A percentile compares a stretch with the other conserved stretches of the same genome.
Evolutionary conservation across 1,284 basidiomycete genomes (phyloP).

Genomic region (Bjerkandera adusta): DNA sequence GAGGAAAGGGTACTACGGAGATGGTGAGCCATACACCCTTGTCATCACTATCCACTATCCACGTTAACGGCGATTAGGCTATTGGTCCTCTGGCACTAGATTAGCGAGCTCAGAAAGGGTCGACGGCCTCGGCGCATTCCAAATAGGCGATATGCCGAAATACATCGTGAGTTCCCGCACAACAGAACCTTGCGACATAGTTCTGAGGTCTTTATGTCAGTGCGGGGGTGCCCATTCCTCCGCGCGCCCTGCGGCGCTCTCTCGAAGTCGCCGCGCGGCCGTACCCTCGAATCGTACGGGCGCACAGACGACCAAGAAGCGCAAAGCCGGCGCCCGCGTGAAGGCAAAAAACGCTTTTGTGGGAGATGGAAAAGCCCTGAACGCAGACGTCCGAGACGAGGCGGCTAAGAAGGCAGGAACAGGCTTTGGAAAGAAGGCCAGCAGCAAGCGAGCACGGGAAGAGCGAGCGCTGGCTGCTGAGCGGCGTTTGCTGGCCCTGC

Average conservation of each 20-base stretch:
- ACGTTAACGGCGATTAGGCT: slow-evolving; percentile 37
- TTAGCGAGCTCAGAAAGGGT: slow-evolving; percentile 60
- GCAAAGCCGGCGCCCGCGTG: slow-evolving; percentile 69
- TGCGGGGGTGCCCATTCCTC: slow-evolving; percentile 79
- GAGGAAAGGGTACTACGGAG: slow-evolving; percentile 72
- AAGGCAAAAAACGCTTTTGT: slow-evolving; percentile 56
- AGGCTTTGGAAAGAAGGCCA: slow-evolving; percentile 68
- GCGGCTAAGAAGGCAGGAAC: slow-evolving; percentile 42
- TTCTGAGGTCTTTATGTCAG: slow-evolving; percentile 35
- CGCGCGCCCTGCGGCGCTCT: slow-evolving; percentile 45
- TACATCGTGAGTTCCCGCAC: slow-evolving; percentile 52
- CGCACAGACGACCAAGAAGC: slow-evolving; percentile 57
- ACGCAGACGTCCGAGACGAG: slow-evolving; percentile 39
- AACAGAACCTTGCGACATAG: slow-evolving; percentile 5
- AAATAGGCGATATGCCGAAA: slow-evolving; percentile 66
- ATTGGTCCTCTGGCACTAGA: slow-evolving; percentile 75
- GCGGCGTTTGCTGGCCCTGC: slow-evolving; percentile 47
- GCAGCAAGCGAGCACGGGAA: slow-evolving; percentile 72
- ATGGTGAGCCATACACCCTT: slow-evolving; percentile 46
- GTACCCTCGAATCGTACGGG: slow-evolving; percentile 56
- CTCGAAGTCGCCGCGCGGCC: slow-evolving; percentile 39
- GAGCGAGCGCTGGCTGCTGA: slow-evolving; percentile 74
- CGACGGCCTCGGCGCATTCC: slow-evolving; percentile 46
- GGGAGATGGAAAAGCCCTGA: slow-evolving; percentile 54
- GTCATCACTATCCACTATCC: neutral